phyloP scores from a whole-genome alignment of 768 basidiomycete genomes.

The Cystobasidium tubakii region DNA sequence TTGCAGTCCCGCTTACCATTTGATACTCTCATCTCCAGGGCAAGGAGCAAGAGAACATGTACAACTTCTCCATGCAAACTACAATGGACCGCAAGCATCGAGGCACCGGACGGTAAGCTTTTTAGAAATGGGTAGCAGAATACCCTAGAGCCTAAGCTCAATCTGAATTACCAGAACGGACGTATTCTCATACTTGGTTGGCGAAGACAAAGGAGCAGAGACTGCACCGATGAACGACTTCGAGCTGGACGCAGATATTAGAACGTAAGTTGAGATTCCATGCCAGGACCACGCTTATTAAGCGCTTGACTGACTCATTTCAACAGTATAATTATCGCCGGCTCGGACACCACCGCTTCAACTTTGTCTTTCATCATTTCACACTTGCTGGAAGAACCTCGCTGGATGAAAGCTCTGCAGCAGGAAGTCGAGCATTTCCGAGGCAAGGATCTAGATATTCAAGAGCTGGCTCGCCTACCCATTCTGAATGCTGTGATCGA shows the following conservation, averaged over 20 bases:
- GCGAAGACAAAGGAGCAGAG: neutral
- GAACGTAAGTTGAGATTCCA: neutral
- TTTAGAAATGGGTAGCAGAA: neutral
- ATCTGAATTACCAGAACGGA: neutral
- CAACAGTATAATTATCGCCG: neutral
- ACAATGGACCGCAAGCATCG: conserved; percentile 2
- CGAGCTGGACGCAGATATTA: conserved; percentile 1
- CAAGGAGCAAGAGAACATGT: neutral
- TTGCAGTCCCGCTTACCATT: neutral
- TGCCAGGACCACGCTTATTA: neutral
- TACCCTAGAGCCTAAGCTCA: neutral
- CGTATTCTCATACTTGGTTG: neutral
- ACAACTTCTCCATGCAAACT: neutral
- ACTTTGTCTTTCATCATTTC: neutral
- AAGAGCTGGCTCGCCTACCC: neutral
- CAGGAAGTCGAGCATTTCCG: neutral
- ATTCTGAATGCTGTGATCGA: neutral
- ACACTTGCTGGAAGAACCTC: neutral
- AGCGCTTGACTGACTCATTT: neutral
- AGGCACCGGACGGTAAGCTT: neutral
- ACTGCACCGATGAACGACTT: neutral
- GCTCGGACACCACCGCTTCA: neutral
- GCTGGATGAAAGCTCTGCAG: neutral
- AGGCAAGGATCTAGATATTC: conserved; percentile 2
- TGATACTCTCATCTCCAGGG: neutral